Percentiles rank a stretch among this genome's conserved stretches.
phyloP scores from a whole-genome alignment of 2,329 filamentous ascomycete species.

The Xylariaceae sp. region DNA sequence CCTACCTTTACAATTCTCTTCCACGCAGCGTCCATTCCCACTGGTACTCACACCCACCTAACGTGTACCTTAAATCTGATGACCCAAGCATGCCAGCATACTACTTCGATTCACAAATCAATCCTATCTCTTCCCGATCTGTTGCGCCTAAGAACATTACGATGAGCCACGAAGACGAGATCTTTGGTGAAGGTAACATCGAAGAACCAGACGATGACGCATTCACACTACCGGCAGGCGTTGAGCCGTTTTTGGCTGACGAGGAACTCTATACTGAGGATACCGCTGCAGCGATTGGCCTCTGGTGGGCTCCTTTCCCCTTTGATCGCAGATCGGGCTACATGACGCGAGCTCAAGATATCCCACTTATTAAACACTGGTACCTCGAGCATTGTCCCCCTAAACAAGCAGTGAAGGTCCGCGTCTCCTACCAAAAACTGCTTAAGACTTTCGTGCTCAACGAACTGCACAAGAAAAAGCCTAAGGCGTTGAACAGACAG shows the following conservation, averaged over 20 bases:
- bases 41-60: constrained; percentile 91
- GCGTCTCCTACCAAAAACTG: constrained; percentile 97
- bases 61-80: constrained; percentile 84
- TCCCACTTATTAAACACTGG: constrained; percentile 96
- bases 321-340: constrained; percentile 90
- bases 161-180: constrained; percentile 84
- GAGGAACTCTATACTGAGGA: constrained; percentile 86
- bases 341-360: constrained; percentile 96
- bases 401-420: constrained; percentile 86
- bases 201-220: constrained; percentile 72
- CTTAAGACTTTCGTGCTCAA: constrained; percentile 95
- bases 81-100: constrained; percentile 89
- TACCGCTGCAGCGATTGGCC: constrained; percentile 81
- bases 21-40: constrained; percentile 89
- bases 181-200: constrained; percentile 78
- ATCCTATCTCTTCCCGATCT: constrained; percentile 91
- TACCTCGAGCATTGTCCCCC: constrained; percentile 93
- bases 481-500: constrained; percentile 94
- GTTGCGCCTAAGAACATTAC: constrained; percentile 94
- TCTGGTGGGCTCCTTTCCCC: constrained; percentile 98
- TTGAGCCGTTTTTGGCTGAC: constrained; percentile 85
- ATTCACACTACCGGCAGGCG: constrained; percentile 74
- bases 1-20: constrained; percentile 92
- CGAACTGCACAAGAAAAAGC: constrained; percentile 90
- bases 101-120: constrained; percentile 96